A percentile compares a stretch with the other conserved stretches of the same genome.
phyloP scores from a whole-genome alignment of 306 rosid genomes.

The Malus asiatica region DNA sequence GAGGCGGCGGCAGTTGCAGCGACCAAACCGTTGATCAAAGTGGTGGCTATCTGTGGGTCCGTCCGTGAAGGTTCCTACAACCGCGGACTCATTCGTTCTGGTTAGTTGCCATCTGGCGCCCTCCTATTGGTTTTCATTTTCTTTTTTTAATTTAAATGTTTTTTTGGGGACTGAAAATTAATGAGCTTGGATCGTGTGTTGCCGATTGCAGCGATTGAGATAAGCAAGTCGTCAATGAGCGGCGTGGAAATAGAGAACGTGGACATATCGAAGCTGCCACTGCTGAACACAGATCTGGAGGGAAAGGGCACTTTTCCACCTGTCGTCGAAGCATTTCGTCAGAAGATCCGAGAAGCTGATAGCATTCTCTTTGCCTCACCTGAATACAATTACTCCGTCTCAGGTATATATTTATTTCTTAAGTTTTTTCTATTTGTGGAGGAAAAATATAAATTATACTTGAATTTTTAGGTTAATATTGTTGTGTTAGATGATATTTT shows the following conservation, averaged over 20 bases:
- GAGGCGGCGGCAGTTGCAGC: conserved; percentile 14
- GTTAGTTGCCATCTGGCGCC: background rate
- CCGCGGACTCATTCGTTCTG: conserved; percentile 46
- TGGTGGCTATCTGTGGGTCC: conserved; percentile 63
- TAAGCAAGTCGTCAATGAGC: conserved; percentile 30
- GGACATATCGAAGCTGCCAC: conserved; percentile 48
- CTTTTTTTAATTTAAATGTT: background rate
- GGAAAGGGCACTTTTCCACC: conserved; percentile 39
- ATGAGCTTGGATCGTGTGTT: background rate
- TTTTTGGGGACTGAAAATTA: background rate
- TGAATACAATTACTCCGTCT: conserved; percentile 65
- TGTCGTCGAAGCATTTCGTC: conserved; percentile 54
- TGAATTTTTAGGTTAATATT: background rate
- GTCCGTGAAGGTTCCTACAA: conserved; percentile 49
- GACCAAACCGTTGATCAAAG: conserved; percentile 27
- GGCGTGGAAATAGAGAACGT: conserved; percentile 54
- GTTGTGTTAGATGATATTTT: background rate
- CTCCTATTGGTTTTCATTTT: background rate
- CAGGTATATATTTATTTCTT: conserved; percentile 20
- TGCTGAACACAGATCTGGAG: conserved; percentile 72
- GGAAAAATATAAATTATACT: background rate
- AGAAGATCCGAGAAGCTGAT: conserved; percentile 48
- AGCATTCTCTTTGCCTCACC: conserved; percentile 72
- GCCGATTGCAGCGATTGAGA: conserved; percentile 33
- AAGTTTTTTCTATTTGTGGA: background rate